Percentiles rank a stretch among this genome's conserved stretches.
Evolutionary conservation across 257 asterid genomes (phyloP).

Genomic region (Salvia splendens): DNA sequence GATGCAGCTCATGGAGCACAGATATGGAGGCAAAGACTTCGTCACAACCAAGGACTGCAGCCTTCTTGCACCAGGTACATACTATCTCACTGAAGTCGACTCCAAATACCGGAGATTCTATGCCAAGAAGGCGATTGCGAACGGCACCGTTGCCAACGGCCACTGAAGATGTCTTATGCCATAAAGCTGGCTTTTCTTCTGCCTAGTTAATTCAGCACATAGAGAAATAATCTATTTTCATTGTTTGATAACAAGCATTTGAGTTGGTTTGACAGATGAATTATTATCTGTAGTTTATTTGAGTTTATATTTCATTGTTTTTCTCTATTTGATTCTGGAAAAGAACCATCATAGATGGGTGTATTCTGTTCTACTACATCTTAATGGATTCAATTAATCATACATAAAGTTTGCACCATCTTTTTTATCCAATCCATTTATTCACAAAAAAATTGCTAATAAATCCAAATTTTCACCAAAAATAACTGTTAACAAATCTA

Average conservation of each 20-base stretch:
- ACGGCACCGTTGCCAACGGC: slow-evolving; percentile 63
- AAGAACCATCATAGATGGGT: slow-evolving; percentile 29
- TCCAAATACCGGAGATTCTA: slow-evolving; percentile 89
- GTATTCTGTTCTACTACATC: slow-evolving; percentile 29
- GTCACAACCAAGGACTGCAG: slow-evolving; percentile 80
- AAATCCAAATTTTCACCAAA: too few relatives aligned
- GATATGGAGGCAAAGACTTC: slow-evolving; percentile 87
- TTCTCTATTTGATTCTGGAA: not conserved
- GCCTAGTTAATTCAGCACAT: slow-evolving; percentile 36
- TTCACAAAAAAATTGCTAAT: too few relatives aligned
- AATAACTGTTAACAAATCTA: too few relatives aligned
- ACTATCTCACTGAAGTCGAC: slow-evolving; percentile 91
- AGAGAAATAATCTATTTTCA: slow-evolving; percentile 37
- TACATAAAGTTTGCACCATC: not conserved
- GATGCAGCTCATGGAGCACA: slow-evolving; percentile 94
- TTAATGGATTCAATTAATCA: slow-evolving; percentile 21
- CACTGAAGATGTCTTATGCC: slow-evolving; percentile 51
- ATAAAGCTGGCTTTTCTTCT: slow-evolving; percentile 31
- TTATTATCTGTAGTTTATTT: slow-evolving; percentile 29
- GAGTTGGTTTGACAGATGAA: slow-evolving; percentile 34
- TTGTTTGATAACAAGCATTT: slow-evolving; percentile 31
- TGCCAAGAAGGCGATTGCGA: slow-evolving; percentile 60
- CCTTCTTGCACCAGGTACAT: slow-evolving; percentile 81
- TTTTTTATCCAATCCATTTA: not conserved
- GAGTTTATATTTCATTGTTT: slow-evolving; percentile 17